These are phyloP conservation scores for Leptographium flavum DNA, from an alignment of 2,329 filamentous ascomycete genomes.

Conservation along the genomic window DNA sequence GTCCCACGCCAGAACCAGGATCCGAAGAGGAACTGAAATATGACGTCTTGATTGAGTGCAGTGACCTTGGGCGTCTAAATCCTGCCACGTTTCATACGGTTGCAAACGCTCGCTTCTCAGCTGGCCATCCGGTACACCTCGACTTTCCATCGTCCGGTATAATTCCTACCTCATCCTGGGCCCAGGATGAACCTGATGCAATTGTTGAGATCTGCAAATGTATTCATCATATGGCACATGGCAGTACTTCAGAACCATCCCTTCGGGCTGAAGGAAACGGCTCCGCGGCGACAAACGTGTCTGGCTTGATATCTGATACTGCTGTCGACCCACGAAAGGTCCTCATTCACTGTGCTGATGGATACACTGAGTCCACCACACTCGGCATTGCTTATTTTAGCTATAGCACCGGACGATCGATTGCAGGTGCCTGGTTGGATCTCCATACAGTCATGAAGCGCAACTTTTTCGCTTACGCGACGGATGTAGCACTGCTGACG, in stretches of 20 bases:
- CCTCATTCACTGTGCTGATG: conserved; percentile 85
- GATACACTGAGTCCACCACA: conserved; percentile 89
- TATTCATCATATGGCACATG: conserved; percentile 74
- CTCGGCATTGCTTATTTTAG: conserved; percentile 85
- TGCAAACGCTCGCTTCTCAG: conserved; percentile 37
- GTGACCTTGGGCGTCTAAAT: conserved; percentile 67
- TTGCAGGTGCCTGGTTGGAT: conserved; percentile 75
- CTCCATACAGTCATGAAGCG: conserved; percentile 68
- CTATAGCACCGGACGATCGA: conserved; percentile 69
- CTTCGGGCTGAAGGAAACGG: conserved; percentile 18
- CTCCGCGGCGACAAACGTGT: conserved; percentile 33
- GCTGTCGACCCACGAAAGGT: conserved; percentile 44
- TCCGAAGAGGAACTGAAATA: conserved; percentile 47
- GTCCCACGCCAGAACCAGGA: conserved; percentile 63
- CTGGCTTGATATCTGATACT: conserved; percentile 4
- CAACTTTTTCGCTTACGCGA: conserved; percentile 93
- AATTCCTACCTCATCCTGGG: conserved; percentile 72
- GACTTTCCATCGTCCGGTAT: conserved; percentile 94
- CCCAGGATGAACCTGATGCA: conserved; percentile 67
- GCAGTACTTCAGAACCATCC: conserved; percentile 23
- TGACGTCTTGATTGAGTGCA: conserved; percentile 80
- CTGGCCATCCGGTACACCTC: conserved; percentile 29
- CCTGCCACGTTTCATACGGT: conserved; percentile 50
- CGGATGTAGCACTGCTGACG: conserved; percentile 72
- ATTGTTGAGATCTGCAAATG: conserved; percentile 79